Base-by-base conservation (phyloP, 2,329 filamentous ascomycete genomes). In the Beauveria asiatica region DNA sequence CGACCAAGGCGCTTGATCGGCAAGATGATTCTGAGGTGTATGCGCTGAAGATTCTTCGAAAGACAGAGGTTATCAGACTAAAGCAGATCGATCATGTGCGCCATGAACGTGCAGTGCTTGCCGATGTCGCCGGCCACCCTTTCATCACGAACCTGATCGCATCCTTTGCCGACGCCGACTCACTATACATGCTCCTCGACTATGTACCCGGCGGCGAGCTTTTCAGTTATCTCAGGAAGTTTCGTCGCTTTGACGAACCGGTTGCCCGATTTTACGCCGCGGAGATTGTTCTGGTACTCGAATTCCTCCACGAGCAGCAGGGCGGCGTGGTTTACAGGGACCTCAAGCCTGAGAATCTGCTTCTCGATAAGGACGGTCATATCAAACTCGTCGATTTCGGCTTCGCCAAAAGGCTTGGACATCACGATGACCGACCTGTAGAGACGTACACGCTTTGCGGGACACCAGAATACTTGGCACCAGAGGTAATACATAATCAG, bases 21-120 rank as follows among this genome's bases (percentile, higher is more conserved):
- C 68, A 72, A 44, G 65, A 67, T 42, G 65, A 76, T 57, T 72
- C 76, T 59, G 68, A 70, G 71, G 87, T 92, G n/a, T 92, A 87
- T 73, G 89, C 89, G 50, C 80, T 93, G 68, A 93, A 93, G 79
- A 90, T 92, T 60, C 74, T 93, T 65, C 84, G 88, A 64, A 87
- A 87, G 70, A 80, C 83, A 59, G 81, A 87, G 68, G 87, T 94
- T 49, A 88, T 94, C 71, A 87, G 87, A 64, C 81, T 93, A 61
- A 93, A 93, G 78, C 90, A 94, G 70, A 86, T 93, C 66, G 89
- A 93, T 74, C 90, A 94, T 73, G 89, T 93, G 59, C 87, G 88
- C 63, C 89, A 92, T 74, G 90, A 94, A 78, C 87, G 89, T 67
- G 83, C 85, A 64, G 87, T 93, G 66, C 83, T 94, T 56, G 83